Conservation (phyloP, 2,329 filamentous ascomycete species). For the Alternaria gaisen region DNA sequence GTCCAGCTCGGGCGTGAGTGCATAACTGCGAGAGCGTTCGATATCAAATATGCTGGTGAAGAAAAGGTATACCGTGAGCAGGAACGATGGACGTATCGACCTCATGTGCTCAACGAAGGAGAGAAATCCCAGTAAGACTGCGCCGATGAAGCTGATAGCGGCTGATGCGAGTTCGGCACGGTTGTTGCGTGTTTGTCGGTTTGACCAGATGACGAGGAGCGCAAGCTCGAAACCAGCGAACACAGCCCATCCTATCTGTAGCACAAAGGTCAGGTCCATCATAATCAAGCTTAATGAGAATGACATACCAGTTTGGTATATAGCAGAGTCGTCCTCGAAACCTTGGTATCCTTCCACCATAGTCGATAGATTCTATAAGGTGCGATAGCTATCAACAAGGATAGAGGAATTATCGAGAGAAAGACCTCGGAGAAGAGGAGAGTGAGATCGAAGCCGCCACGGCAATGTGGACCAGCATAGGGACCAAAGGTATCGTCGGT, state of each 20-base stretch:
- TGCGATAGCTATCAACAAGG: slow-evolving; percentile 39
- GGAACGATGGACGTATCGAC: slow-evolving; percentile 56
- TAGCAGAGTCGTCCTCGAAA: slow-evolving; percentile 31
- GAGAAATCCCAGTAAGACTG: slow-evolving; percentile 48
- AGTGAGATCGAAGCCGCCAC: slow-evolving; percentile 52
- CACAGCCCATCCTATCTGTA: slow-evolving; percentile 34
- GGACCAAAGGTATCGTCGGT: slow-evolving; percentile 47
- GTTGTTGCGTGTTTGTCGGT: slow-evolving; percentile 19
- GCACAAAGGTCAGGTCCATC: neutral
- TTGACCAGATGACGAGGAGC: slow-evolving; percentile 40
- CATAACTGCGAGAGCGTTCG: slow-evolving; percentile 57
- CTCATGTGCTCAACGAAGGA: slow-evolving; percentile 60
- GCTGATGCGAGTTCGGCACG: slow-evolving; percentile 40
- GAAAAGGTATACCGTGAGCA: slow-evolving; percentile 59
- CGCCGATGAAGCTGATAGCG: slow-evolving; percentile 37
- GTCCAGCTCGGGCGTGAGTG: slow-evolving; percentile 40
- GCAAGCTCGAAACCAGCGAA: slow-evolving; percentile 41
- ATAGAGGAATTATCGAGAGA: slow-evolving; percentile 43
- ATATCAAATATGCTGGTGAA: slow-evolving; percentile 57
- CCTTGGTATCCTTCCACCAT: slow-evolving; percentile 35
- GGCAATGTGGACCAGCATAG: slow-evolving; percentile 40
- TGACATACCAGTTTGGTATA: slow-evolving; percentile 41
- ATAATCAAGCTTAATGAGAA: neutral
- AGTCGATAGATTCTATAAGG: slow-evolving; percentile 43
- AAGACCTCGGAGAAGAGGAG: slow-evolving; percentile 49